Evolutionary conservation across 2,329 filamentous ascomycete species (phyloP).

Genomic region (Ophiostoma angusticollis): DNA sequence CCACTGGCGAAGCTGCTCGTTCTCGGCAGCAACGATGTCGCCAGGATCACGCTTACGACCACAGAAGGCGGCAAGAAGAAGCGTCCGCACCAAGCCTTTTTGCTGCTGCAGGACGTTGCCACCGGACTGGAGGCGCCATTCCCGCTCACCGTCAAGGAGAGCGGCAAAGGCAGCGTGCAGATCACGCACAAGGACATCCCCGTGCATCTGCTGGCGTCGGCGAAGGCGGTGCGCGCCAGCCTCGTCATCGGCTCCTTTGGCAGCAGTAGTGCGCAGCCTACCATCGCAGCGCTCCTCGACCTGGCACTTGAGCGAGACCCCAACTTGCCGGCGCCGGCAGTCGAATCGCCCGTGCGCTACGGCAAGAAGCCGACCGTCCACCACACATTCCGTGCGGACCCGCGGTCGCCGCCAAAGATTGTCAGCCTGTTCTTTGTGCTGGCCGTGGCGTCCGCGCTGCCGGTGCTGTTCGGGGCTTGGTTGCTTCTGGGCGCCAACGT

Average conservation of each 20-base stretch:
- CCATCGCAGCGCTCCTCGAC: constrained; percentile 60
- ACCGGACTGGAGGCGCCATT: constrained; percentile 80
- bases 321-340: constrained; percentile 40
- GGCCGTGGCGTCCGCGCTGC: constrained; percentile 60
- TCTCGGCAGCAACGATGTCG: constrained; percentile 54
- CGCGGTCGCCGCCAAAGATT: constrained; percentile 66
- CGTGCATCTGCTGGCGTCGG: constrained; percentile 58
- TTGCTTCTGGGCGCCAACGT: constrained; percentile 69
- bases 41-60: constrained; percentile 73
- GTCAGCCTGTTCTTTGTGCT: constrained; percentile 67
- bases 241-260: constrained; percentile 83
- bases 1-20: constrained; percentile 50
- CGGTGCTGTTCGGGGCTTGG: constrained; percentile 59
- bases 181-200: constrained; percentile 86
- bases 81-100: constrained; percentile 87
- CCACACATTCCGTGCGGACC: constrained; percentile 76
- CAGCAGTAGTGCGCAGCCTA: constrained; percentile 49
- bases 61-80: constrained; percentile 67
- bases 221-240: constrained; percentile 60
- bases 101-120: constrained; percentile 61
- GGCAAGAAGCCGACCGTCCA: constrained; percentile 73
- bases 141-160: constrained; percentile 71
- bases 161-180: constrained; percentile 72
- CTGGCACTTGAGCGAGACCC: constrained; percentile 54
- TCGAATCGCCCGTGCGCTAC: constrained; percentile 65